Conservation (phyloP, 176 grass and related monocot species). For the Rhynchospora breviuscula region DNA sequence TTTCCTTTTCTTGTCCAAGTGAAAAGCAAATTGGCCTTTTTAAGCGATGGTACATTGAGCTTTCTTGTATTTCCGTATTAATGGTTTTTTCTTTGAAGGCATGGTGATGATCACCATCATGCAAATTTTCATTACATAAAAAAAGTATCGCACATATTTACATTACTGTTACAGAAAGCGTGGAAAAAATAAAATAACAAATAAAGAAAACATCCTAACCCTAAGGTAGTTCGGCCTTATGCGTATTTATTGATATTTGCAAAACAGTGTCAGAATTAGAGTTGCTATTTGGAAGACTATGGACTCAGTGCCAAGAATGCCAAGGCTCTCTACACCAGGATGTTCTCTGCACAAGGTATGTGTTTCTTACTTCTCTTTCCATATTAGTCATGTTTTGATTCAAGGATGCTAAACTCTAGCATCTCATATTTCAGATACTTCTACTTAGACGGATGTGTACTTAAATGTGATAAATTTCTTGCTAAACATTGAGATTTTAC, state of each 20-base stretch:
- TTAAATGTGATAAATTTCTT: not conserved
- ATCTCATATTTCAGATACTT: not conserved
- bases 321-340: slow-evolving; percentile 99
- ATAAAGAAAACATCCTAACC: too few relatives aligned
- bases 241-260: not conserved
- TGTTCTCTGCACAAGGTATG: slow-evolving; percentile 90
- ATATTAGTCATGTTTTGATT: not conserved
- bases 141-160: too few relatives aligned
- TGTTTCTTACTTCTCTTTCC: not conserved
- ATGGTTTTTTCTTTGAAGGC: too few relatives aligned
- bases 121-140: too few relatives aligned
- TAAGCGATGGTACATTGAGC: not conserved
- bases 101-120: too few relatives aligned
- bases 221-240: too few relatives aligned
- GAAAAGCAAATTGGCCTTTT: not conserved
- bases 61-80: not conserved
- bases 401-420: not conserved
- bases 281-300: slow-evolving; percentile 82
- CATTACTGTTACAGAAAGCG: too few relatives aligned
- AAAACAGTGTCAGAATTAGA: slow-evolving; percentile 73
- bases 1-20: slow-evolving; percentile 10
- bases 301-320: slow-evolving; percentile 98
- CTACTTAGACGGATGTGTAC: not conserved
- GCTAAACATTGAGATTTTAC: not conserved
- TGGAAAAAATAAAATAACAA: too few relatives aligned